phyloP scores from a whole-genome alignment of 2,329 filamentous ascomycete species.

The Botrytis galanthina region DNA sequence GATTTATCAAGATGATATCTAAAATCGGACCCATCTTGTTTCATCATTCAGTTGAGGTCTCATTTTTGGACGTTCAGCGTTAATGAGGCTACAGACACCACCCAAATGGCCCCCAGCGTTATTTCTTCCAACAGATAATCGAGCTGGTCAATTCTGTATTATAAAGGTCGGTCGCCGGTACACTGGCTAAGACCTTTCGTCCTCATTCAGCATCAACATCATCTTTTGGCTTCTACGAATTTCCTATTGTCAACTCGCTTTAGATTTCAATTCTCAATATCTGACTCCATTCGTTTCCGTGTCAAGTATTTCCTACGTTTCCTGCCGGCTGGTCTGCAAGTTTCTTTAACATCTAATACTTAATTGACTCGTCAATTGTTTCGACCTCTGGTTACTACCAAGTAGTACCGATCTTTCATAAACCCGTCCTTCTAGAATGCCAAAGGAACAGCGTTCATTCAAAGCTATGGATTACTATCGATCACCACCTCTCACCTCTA shows the following conservation, averaged over 20 bases:
- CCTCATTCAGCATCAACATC: constrained; percentile 16
- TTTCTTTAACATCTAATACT: constrained; percentile 6
- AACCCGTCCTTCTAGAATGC: constrained; percentile 11
- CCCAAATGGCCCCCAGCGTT: constrained; percentile 14
- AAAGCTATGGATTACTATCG: constrained; percentile 21
- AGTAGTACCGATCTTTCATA: neutral
- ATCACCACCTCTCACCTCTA: constrained; percentile 18
- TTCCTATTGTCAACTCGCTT: constrained; percentile 17
- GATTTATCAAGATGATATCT: constrained; percentile 14
- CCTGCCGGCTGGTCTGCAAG: constrained; percentile 18
- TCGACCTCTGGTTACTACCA: constrained; percentile 2
- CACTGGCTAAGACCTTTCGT: constrained; percentile 22
- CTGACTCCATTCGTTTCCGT: constrained; percentile 15
- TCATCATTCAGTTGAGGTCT: constrained; percentile 20
- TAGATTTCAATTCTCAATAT: constrained; percentile 18
- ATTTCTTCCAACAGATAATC: constrained; percentile 18
- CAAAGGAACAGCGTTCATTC: constrained; percentile 12
- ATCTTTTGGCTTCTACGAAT: constrained; percentile 1
- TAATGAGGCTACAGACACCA: constrained; percentile 21
- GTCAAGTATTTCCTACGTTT: constrained; percentile 16
- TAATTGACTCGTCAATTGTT: constrained; percentile 15
- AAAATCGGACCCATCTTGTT: constrained; percentile 20
- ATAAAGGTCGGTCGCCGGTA: constrained; percentile 20
- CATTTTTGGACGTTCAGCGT: constrained; percentile 20
- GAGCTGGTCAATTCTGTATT: constrained; percentile 20